Evolutionary conservation across 2,329 filamentous ascomycete genomes (phyloP).

Genomic region (Diatrype stigma): DNA sequence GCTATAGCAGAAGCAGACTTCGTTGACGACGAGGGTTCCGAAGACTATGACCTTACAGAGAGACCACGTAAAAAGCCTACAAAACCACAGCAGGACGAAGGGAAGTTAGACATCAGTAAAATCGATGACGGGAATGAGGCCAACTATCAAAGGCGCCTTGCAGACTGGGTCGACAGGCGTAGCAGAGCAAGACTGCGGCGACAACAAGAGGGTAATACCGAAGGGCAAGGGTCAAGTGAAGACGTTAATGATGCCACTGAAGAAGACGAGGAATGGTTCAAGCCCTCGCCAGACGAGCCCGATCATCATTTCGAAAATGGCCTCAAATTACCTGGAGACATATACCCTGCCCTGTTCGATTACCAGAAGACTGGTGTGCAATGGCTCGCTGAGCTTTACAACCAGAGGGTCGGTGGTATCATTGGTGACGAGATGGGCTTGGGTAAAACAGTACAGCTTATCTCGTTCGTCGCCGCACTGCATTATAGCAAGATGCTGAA

Average conservation of each 20-base stretch:
- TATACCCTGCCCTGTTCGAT: slow-evolving; percentile 86
- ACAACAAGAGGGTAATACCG: slow-evolving; percentile 32
- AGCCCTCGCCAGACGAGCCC: slow-evolving; percentile 76
- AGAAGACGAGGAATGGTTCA: slow-evolving; percentile 66
- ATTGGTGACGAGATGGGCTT: slow-evolving; percentile 97
- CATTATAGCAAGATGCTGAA: slow-evolving; percentile 85
- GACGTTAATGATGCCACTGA: slow-evolving; percentile 26
- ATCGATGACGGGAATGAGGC: slow-evolving; percentile 88
- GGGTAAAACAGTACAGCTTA: slow-evolving; percentile 78
- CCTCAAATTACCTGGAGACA: slow-evolving; percentile 83
- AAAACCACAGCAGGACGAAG: slow-evolving; percentile 35
- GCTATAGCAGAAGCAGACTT: slow-evolving; percentile 24
- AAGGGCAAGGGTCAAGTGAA: slow-evolving; percentile 37
- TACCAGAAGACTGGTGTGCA: slow-evolving; percentile 97
- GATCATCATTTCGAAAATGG: slow-evolving; percentile 73
- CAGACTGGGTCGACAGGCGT: slow-evolving; percentile 67
- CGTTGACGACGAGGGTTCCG: slow-evolving; percentile 30
- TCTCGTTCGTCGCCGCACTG: slow-evolving; percentile 79
- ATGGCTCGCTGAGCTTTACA: slow-evolving; percentile 91
- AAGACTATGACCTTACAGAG: slow-evolving; percentile 36
- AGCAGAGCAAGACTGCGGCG: slow-evolving; percentile 49
- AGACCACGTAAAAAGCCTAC: slow-evolving; percentile 37
- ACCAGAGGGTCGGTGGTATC: slow-evolving; percentile 87
- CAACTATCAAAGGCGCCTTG: slow-evolving; percentile 71
- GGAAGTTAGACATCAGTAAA: slow-evolving; percentile 46